These are phyloP conservation scores for Meyerozyma guilliermondii DNA, from an alignment of 1,139 yeast genomes.

Conservation along the genomic window DNA sequence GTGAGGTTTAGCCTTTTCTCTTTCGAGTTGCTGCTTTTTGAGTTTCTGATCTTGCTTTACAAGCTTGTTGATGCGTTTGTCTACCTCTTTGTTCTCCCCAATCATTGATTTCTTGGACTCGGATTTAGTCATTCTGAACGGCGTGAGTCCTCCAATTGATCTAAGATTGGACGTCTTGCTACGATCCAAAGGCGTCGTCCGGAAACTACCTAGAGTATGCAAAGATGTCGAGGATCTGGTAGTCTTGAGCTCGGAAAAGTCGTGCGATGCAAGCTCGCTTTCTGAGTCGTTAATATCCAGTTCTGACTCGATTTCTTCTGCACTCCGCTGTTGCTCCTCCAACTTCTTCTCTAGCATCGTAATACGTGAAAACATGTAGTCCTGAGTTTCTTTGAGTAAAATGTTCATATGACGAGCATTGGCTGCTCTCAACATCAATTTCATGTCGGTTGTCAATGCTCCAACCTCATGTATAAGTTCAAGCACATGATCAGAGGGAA, in stretches of 20 bases:
- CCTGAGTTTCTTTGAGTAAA: conserved; percentile 32
- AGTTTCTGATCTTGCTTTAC: conserved; percentile 27
- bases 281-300: not conserved
- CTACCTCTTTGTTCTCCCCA: conserved; percentile 25
- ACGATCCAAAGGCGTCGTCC: not conserved
- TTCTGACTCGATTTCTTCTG: not conserved
- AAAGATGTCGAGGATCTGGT: not conserved
- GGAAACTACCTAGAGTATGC: not conserved
- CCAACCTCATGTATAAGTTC: conserved; percentile 59
- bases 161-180: conserved; percentile 13
- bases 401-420: conserved; percentile 57
- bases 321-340: conserved; percentile 9
- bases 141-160: conserved; percentile 22
- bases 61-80: conserved; percentile 24
- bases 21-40: conserved; percentile 3
- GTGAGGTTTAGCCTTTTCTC: not conserved
- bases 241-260: not conserved
- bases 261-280: not conserved
- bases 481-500: conserved; percentile 50
- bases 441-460: conserved; percentile 57
- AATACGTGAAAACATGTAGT: conserved; percentile 20
- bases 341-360: conserved; percentile 14
- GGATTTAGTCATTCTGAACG: conserved; percentile 23
- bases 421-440: conserved; percentile 55
- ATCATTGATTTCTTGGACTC: conserved; percentile 11